These are phyloP conservation scores for Aureobasidium sp. DNA, from an alignment of 2,329 filamentous ascomycete species.

Conservation along the genomic window DNA sequence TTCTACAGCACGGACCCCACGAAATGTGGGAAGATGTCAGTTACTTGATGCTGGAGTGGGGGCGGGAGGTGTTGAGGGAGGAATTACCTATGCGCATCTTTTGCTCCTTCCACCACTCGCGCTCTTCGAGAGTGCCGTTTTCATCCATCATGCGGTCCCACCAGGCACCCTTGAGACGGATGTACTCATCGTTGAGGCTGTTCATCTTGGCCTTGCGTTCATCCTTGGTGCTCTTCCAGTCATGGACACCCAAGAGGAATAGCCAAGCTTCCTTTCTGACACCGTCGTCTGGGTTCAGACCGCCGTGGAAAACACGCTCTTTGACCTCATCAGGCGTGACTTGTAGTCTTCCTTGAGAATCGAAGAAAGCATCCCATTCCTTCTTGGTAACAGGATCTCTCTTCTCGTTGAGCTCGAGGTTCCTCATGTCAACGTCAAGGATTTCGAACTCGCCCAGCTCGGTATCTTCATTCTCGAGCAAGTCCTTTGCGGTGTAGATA, in stretches of 20 bases:
- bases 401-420: conserved; percentile 65
- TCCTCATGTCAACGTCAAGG: conserved; percentile 58
- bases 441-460: conserved; percentile 95
- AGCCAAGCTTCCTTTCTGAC: conserved; percentile 96
- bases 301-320: conserved; percentile 93
- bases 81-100: conserved; percentile 79
- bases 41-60: conserved; percentile 13
- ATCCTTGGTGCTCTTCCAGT: conserved; percentile 83
- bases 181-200: conserved; percentile 83
- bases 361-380: conserved; percentile 91
- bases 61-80: not conserved
- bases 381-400: conserved; percentile 67
- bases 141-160: conserved; percentile 89
- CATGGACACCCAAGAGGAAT: conserved; percentile 82
- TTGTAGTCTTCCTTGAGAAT: conserved; percentile 61
- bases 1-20: conserved; percentile 57
- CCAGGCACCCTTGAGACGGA: conserved; percentile 88
- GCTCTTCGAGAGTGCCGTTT: conserved; percentile 67
- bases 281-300: conserved; percentile 77
- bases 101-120: conserved; percentile 97
- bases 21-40: conserved; percentile 43
- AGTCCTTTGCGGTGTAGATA: conserved; percentile 89
- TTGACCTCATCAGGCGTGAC: conserved; percentile 89
- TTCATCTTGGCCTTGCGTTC: conserved; percentile 78
- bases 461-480: conserved; percentile 88